These are phyloP conservation scores for Ophiosphaerella narmari DNA, from an alignment of 2,329 filamentous ascomycete species.

Conservation along the genomic window DNA sequence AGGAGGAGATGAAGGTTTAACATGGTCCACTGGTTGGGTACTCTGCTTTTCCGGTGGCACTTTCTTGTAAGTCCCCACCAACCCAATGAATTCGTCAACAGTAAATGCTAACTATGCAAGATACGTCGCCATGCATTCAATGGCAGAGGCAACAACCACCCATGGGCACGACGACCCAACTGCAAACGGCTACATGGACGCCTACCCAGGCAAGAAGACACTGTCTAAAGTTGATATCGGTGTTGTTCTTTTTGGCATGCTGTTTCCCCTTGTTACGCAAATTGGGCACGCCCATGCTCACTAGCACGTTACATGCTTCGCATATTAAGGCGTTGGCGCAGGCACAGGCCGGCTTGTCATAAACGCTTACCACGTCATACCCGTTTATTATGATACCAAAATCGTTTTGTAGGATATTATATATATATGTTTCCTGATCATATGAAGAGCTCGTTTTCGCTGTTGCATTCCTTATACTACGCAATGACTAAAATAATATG, in stretches of 20 bases:
- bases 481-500: no score
- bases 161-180: constrained; percentile 41
- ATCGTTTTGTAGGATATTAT: constrained; percentile 4
- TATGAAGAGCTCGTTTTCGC: neutral
- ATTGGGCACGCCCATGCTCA: constrained; percentile 71
- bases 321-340: constrained; percentile 15
- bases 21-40: constrained; percentile 91
- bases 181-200: constrained; percentile 58
- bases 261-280: constrained; percentile 76
- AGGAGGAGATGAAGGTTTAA: constrained; percentile 64
- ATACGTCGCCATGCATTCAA: constrained; percentile 98
- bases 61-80: constrained; percentile 74
- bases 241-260: constrained; percentile 72
- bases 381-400: constrained; percentile 8
- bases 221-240: constrained; percentile 61
- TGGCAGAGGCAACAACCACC: constrained; percentile 72
- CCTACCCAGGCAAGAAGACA: constrained; percentile 56
- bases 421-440: neutral
- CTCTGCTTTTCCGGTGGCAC: constrained; percentile 95
- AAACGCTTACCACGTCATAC: neutral
- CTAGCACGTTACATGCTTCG: neutral
- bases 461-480: no score
- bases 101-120: constrained; percentile 52
- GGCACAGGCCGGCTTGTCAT: neutral
- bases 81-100: neutral